phyloP scores from a whole-genome alignment of 2,329 filamentous ascomycete genomes.

The Epichloe glyceriae region DNA sequence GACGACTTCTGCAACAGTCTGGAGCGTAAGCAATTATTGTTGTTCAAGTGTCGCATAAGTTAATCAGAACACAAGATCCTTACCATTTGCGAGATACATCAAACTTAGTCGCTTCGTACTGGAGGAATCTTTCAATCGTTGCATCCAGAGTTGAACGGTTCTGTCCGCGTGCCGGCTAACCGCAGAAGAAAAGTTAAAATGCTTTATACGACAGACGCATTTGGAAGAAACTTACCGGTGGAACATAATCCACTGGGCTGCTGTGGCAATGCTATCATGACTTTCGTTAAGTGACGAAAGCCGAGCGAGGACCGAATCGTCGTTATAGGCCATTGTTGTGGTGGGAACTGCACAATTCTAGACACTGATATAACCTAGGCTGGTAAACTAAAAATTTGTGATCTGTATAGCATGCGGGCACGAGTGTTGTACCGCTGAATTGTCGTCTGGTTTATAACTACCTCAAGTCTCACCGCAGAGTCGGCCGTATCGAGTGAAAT shows the following conservation, averaged over 20 bases:
- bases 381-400: background rate
- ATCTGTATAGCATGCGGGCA: background rate
- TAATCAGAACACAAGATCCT: constrained; percentile 14
- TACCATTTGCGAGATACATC: constrained; percentile 91
- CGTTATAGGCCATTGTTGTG: constrained; percentile 74
- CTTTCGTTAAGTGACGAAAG: constrained; percentile 92
- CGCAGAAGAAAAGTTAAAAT: background rate
- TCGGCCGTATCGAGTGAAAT: background rate
- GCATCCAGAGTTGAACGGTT: constrained; percentile 84
- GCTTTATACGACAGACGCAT: constrained; percentile 1
- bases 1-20: constrained; percentile 63
- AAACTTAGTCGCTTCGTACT: constrained; percentile 79
- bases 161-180: constrained; percentile 77
- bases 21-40: background rate
- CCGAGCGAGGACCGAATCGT: constrained; percentile 90
- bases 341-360: background rate
- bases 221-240: constrained; percentile 53
- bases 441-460: background rate
- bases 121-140: constrained; percentile 75
- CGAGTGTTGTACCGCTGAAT: background rate
- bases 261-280: constrained; percentile 90
- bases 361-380: background rate
- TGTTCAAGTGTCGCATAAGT: background rate
- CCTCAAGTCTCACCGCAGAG: background rate
- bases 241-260: constrained; percentile 99